Evolutionary conservation across 257 asterid genomes (phyloP).

Genomic region (Verbena officinalis): DNA sequence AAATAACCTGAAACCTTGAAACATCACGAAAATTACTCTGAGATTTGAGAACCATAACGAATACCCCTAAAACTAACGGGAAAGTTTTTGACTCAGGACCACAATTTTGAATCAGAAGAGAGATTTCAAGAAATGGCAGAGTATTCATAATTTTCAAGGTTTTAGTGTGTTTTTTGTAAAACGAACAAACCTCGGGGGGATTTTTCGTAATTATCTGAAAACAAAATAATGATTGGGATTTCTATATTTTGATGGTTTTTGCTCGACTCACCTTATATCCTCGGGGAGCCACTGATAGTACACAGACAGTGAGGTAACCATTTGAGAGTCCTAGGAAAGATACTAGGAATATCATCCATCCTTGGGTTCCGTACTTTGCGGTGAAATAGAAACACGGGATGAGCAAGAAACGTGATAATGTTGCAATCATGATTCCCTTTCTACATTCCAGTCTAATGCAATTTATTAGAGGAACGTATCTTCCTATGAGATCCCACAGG

Average conservation of each 20-base stretch:
- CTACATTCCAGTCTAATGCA: slow-evolving; percentile 54
- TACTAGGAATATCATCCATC: slow-evolving; percentile 74
- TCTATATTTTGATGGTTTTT: background rate
- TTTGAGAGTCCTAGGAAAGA: slow-evolving; percentile 78
- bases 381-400: slow-evolving; percentile 84
- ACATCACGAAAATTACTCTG: no score
- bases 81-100: no score
- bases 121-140: no score
- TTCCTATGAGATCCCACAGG: slow-evolving; percentile 57
- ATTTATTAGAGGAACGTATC: slow-evolving; percentile 67
- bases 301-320: slow-evolving; percentile 83
- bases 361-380: slow-evolving; percentile 81
- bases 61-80: no score
- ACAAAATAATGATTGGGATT: background rate
- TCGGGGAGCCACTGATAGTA: slow-evolving; percentile 69
- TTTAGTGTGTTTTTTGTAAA: no score
- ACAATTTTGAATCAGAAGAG: no score
- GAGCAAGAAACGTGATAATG: slow-evolving; percentile 57
- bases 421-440: slow-evolving; percentile 58
- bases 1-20: no score
- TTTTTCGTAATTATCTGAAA: no score
- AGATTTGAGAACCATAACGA: no score
- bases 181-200: no score
- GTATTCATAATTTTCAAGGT: no score
- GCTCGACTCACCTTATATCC: slow-evolving; percentile 69